Base-by-base conservation (phyloP, 2,329 filamentous ascomycete species). In the Diaporthe ampelina region DNA sequence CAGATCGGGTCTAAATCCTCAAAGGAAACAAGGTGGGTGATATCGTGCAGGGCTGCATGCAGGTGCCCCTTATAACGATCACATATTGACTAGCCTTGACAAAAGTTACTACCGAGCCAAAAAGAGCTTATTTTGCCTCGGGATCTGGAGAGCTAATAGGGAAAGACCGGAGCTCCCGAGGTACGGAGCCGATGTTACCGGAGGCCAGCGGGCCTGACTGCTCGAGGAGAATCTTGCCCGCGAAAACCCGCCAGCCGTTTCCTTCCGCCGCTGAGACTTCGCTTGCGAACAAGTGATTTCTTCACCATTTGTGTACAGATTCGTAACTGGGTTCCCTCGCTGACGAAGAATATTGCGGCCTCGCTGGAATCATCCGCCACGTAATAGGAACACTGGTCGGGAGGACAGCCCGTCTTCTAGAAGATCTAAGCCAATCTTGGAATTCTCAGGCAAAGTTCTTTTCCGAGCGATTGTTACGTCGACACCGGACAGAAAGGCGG, bases 11-110 rank as follows among this genome's bases (percentile, higher is more conserved):
- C 29, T 26, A 45, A 37, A 26, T n/a, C 5, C 45, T 50, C 63
- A 4, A 11, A 40, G 8, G 37, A 24, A n/a, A 21, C 5, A 45
- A 21, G 37, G 21, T 52, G 45, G 63, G 63, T 67, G 48, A 67
- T 67, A 67, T 52, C 45, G 45, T n/a, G 63, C 45, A 67, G 45
- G 61, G 61, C 61, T 67, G 61, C 29, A 54, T 67, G 45, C 45
- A 67, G 29, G 11, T n/a, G 29, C 45, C 29, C 21, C n/a, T 52
- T 52, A 67, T 24, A 40, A 37, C 10, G 21, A 50, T 67, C 29
- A 67, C 45, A 67, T 52, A 37, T 52, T 37, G 19, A 0, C n/a
- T 26, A 37, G 1, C n/a, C 11, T 35, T 43, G 32, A 26, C 4
- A 24, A 13, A 37, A 26, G 35, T 1, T 52, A 19, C 29, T 67